A percentile compares a stretch with the other conserved stretches of the same genome.
Evolutionary conservation across 352 stramenopile genomes (phyloP).

Genomic region (Globisporangium cederbergense): DNA sequence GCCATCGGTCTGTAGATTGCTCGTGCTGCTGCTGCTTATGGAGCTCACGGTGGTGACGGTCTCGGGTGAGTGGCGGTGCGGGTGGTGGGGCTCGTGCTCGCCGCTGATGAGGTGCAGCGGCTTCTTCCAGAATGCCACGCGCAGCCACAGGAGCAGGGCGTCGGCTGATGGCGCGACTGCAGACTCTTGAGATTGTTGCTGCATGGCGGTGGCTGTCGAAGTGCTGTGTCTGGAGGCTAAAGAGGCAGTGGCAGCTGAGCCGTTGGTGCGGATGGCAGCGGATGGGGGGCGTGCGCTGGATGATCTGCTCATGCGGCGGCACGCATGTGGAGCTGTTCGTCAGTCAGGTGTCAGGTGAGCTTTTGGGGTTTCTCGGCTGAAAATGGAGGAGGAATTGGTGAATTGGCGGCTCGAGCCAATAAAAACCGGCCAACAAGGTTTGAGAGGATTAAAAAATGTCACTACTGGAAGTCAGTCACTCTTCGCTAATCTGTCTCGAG

Average conservation of each 20-base stretch:
- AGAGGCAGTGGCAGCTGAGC: neutral
- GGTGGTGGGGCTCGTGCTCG: slow-evolving; percentile 12
- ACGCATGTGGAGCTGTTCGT: slow-evolving; percentile 9
- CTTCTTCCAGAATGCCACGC: slow-evolving; percentile 75
- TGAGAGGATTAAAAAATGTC: too few relatives aligned
- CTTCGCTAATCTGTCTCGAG: too few relatives aligned
- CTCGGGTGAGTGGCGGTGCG: slow-evolving; percentile 15
- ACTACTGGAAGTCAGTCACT: too few relatives aligned
- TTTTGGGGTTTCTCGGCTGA: too few relatives aligned
- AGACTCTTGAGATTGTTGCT: neutral
- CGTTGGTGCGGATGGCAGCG: neutral
- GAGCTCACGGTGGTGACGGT: neutral
- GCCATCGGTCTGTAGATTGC: slow-evolving; percentile 11
- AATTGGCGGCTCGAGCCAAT: too few relatives aligned
- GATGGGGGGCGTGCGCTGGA: neutral
- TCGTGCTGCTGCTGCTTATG: slow-evolving; percentile 6
- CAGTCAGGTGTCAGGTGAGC: too few relatives aligned
- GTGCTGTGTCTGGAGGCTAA: neutral
- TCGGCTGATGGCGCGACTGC: neutral
- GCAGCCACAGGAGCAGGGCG: slow-evolving; percentile 23
- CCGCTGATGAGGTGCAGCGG: slow-evolving; percentile 44
- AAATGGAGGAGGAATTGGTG: too few relatives aligned
- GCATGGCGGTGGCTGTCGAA: neutral
- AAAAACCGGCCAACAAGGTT: too few relatives aligned
- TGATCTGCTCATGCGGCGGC: slow-evolving; percentile 8